Base-by-base conservation (phyloP, 2,329 filamentous ascomycete genomes). In the Fusarium palustre region DNA sequence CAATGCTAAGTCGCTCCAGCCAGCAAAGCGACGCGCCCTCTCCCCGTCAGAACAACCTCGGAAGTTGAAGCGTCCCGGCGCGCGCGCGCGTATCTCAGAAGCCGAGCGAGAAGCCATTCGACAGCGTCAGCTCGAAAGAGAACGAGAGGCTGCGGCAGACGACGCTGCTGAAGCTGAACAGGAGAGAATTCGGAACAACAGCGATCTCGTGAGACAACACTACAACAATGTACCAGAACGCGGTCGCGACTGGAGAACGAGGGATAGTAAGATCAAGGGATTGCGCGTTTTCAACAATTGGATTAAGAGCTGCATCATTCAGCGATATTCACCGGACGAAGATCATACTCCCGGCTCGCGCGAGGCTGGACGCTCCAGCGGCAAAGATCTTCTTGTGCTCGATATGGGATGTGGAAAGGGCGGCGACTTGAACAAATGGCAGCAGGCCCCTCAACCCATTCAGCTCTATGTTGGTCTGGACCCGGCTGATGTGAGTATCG, bases 361-460 rank as follows among this genome's bases (percentile, higher is more conserved):
- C 66, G 85, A 88, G 74, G 77, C 81, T 54, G 86, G 85, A 20
- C 79, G 82, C 54, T 81, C 83, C 5, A 82, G 80, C 43, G 85
- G 82, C 30, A 85, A 89, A 59, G 87, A 89, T 54, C 84, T 98
- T 47, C 85, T 95, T 22, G 92, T 99, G 13, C 86, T 99, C 24
- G 96, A 99, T 78, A 90, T 99, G 76, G 96, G 96, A 28, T 99
- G 96, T 78, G 96, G 96, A 54, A 99, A 99, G 81, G 96, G 96
- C 25, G 96, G 96, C 45, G 96, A 99, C 79, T 79, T 99, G 65
- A 91, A 91, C 56, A 99, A 99, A 78, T 99, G 96, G 96, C 92
- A 97, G 80, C 91, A 94, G 72, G 93, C 95, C 22, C 93, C 94
- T n/a, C 92, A 97, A 76, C 84, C 88, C 8, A 92, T 98, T n/a